phyloP scores from a whole-genome alignment of 1,284 basidiomycete genomes.

The Irpex lacteus region DNA sequence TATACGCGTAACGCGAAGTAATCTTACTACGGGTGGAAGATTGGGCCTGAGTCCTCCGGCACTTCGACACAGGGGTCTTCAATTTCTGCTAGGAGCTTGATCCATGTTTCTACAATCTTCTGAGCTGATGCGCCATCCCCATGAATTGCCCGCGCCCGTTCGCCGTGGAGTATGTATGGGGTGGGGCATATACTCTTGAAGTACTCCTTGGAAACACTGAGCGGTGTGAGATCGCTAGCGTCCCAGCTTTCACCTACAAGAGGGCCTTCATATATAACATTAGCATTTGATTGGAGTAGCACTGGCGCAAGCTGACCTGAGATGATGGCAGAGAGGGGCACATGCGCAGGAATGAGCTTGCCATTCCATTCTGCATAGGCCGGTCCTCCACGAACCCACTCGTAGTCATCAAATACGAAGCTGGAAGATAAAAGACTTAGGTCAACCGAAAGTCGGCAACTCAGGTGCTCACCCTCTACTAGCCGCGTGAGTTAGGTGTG shows the following conservation, averaged over 20 bases:
- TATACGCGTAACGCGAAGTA: neutral
- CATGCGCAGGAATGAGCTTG: constrained; percentile 32
- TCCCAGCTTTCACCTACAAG: constrained; percentile 37
- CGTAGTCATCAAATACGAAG: constrained; percentile 39
- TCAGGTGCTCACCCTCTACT: constrained; percentile 31
- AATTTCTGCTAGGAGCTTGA: constrained; percentile 28
- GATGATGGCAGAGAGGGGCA: constrained; percentile 33
- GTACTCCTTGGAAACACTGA: constrained; percentile 32
- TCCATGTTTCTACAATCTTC: constrained; percentile 33
- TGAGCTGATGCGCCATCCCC: constrained; percentile 18
- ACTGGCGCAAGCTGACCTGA: constrained; percentile 22
- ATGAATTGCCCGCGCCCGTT: constrained; percentile 20
- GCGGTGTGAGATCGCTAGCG: constrained; percentile 29
- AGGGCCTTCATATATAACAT: constrained; percentile 26
- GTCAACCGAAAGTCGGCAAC: constrained; percentile 6
- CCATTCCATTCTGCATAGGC: constrained; percentile 31
- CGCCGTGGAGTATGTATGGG: constrained; percentile 26
- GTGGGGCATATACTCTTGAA: constrained; percentile 38
- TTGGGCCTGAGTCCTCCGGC: constrained; percentile 17
- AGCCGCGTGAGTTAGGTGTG: constrained; percentile 29
- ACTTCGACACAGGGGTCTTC: constrained; percentile 36
- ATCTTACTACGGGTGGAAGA: constrained; percentile 33
- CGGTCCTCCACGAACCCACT: constrained; percentile 29
- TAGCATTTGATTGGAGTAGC: constrained; percentile 20
- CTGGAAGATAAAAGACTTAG: constrained; percentile 17